Percentiles rank a stretch among this genome's conserved stretches.
Conservation (phyloP, 2,329 filamentous ascomycete species). For the Ploettnerulaceae sp. region DNA sequence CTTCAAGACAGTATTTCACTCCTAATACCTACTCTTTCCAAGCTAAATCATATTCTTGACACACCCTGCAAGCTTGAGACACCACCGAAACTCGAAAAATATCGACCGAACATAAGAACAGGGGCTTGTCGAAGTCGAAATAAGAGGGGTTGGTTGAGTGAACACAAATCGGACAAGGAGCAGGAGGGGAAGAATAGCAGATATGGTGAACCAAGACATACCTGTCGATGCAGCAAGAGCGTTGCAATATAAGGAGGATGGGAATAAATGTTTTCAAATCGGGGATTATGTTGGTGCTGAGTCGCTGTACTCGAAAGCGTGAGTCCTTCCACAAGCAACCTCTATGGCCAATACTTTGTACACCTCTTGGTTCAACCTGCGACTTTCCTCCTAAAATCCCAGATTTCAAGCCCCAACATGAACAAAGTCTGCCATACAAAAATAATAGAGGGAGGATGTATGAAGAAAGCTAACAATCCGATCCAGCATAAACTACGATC, state of each 20-base stretch:
- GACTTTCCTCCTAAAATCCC: too few relatives aligned
- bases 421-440: too few relatives aligned
- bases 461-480: slow-evolving; percentile 1
- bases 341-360: too few relatives aligned
- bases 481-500: slow-evolving; percentile 68
- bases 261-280: slow-evolving; percentile 52
- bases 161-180: not conserved
- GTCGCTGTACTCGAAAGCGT: slow-evolving; percentile 67
- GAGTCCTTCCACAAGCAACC: slow-evolving; percentile 29
- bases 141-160: too few relatives aligned
- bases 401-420: too few relatives aligned
- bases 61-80: too few relatives aligned
- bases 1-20: too few relatives aligned
- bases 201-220: slow-evolving; percentile 25
- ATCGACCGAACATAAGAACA: not conserved
- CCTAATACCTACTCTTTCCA: too few relatives aligned
- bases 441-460: not conserved
- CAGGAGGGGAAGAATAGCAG: not conserved
- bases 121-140: not conserved
- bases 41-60: too few relatives aligned
- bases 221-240: slow-evolving; percentile 21
- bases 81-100: too few relatives aligned
- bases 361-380: too few relatives aligned
- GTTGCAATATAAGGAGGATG: slow-evolving; percentile 30
- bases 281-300: slow-evolving; percentile 64